Evolutionary conservation across 2,329 filamentous ascomycete genomes (phyloP), one percentile per base, ranked within the genome.

Genomic region (Daldinia sp.): DNA sequence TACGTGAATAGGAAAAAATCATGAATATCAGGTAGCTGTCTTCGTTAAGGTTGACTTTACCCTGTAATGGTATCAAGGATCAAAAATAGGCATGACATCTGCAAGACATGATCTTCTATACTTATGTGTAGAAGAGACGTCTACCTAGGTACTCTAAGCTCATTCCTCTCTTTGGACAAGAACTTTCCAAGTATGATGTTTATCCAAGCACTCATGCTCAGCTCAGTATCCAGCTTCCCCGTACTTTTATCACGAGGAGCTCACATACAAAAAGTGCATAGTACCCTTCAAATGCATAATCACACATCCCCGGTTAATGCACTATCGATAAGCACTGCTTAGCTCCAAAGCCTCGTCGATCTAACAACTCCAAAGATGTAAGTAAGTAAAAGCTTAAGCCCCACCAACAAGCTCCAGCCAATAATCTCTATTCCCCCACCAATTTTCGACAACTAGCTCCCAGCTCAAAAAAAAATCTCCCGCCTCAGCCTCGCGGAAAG

Each of bases 381-480:
- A n/a, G n/a, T n/a, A n/a, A n/a, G n/a, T n/a, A n/a, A n/a, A 44
- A 48, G 1, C 35, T 15, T 9, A 15, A 28, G 50, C 68, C 68
- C 68, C 68, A 68, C 65, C 63, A 60, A 60, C 26, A 2, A 73
- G 72, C 70, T 73, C 50, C 44, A 71, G 55, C 72, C 71, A 67
- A 71, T 67, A 55, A 53, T 54, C 37, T 63, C 63, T 65, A 66
- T 65, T 71, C 67, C 63, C 57, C 57, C 35, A 33, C 42, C 15
- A 44, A 6, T 6, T 30, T 33, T 15, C 10, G 12, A 28, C 15
- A 61, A 46, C 58, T 64, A 23, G 2, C 28, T 28, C 28, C 20
- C 33, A 62, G 63, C 56, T 66, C 59, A 58, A 66, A 72, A 66
- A 72, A 67, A 56, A 71, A 72, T 62, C 70, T 70, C 72, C 70